Percentiles rank a stretch among this genome's conserved stretches.
These are phyloP conservation scores for Beauveria sp. DNA, from an alignment of 2,329 filamentous ascomycete genomes.

Conservation along the genomic window DNA sequence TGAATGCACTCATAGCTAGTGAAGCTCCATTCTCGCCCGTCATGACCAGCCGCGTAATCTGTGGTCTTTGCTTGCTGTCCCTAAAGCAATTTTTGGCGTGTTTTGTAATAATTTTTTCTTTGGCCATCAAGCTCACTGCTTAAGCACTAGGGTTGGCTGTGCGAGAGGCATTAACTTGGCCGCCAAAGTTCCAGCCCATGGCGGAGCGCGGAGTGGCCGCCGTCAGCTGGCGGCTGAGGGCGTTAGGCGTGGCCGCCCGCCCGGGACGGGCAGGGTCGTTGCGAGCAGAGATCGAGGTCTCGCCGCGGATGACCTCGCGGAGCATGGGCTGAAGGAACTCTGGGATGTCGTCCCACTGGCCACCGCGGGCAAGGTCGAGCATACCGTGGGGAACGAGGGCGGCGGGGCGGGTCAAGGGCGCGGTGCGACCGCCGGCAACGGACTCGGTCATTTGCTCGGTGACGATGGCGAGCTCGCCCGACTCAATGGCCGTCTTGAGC, in stretches of 20 bases:
- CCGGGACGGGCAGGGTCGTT: constrained; percentile 6
- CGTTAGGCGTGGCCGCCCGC: constrained; percentile 12
- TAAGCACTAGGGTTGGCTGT: constrained; percentile 1
- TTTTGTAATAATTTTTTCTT: constrained; percentile 1
- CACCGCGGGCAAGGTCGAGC: constrained; percentile 46
- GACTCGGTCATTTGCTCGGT: constrained; percentile 33
- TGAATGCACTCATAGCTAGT: not conserved
- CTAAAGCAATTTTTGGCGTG: constrained; percentile 6
- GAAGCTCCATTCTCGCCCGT: not conserved
- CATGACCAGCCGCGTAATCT: not conserved
- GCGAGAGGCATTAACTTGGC: not conserved
- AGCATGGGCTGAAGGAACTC: constrained; percentile 47
- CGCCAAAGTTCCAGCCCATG: constrained; percentile 3
- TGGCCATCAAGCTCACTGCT: not conserved
- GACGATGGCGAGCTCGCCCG: constrained; percentile 45
- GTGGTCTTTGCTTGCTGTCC: not conserved
- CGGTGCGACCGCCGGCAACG: constrained; percentile 18
- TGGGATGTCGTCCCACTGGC: constrained; percentile 51
- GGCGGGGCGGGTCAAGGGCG: constrained; percentile 21
- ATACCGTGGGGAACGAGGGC: constrained; percentile 43
- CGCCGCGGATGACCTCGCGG: constrained; percentile 36
- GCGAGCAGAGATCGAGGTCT: constrained; percentile 18
- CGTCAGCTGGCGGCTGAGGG: constrained; percentile 12
- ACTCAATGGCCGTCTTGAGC: constrained; percentile 62
- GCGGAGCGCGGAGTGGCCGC: constrained; percentile 6